Percentiles rank a stretch among this genome's conserved stretches.
Evolutionary conservation across 257 asterid genomes (phyloP).

Genomic region (Ocimum tenuiflorum): DNA sequence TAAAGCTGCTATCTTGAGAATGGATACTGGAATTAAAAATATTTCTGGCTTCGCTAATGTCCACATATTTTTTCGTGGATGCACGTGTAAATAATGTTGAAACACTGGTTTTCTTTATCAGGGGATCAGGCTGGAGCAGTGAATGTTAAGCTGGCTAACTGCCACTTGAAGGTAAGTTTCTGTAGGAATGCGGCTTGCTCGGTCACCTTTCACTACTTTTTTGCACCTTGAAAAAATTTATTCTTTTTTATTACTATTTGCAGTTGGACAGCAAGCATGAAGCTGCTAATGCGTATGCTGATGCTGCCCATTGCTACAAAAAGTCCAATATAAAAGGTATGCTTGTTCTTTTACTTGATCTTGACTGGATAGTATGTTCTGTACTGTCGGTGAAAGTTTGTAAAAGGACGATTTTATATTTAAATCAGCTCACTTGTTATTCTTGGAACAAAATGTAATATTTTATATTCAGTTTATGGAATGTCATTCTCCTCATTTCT

Average conservation of each 20-base stretch:
- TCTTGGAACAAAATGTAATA: too few species aligned
- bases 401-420: too few species aligned
- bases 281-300: constrained; percentile 48
- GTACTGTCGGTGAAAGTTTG: not conserved
- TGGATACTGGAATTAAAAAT: not conserved
- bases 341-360: constrained; percentile 2
- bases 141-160: constrained; percentile 72
- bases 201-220: not conserved
- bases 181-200: constrained; percentile 3
- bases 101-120: constrained; percentile 21
- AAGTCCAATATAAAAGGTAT: constrained; percentile 59
- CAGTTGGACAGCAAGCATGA: constrained; percentile 64
- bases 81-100: not conserved
- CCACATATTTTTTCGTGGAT: not conserved
- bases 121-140: constrained; percentile 95
- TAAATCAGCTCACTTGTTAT: too few species aligned
- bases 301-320: constrained; percentile 91
- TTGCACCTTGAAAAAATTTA: not conserved
- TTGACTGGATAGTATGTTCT: not conserved
- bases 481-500: not conserved
- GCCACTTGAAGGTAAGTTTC: constrained; percentile 61
- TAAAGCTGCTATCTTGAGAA: not conserved
- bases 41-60: not conserved
- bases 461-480: not conserved
- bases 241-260: constrained; percentile 5